Evolutionary conservation across 805 yeast species (phyloP).

Genomic region (Starmera amethionina): DNA sequence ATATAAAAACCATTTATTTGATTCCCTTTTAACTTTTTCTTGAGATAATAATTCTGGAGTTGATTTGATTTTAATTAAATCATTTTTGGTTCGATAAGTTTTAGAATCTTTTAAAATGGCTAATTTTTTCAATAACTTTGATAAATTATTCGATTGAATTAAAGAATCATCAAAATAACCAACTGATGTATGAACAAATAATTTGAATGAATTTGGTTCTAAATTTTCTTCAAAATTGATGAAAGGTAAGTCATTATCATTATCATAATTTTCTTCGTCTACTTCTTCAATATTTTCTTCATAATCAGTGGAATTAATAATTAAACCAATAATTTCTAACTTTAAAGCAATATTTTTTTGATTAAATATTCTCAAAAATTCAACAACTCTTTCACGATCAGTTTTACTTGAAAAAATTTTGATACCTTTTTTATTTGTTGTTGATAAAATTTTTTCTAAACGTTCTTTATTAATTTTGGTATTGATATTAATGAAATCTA

Average conservation of each 20-base stretch:
- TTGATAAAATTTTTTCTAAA: no score
- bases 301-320: background rate
- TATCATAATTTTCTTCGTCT: no score
- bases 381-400: no score
- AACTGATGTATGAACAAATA: background rate
- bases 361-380: no score
- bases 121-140: background rate
- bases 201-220: background rate
- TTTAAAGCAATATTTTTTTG: constrained; percentile 1
- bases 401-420: no score
- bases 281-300: no score
- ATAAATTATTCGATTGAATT: background rate
- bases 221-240: background rate
- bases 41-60: background rate
- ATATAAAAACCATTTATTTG: constrained; percentile 38
- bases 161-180: background rate
- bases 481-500: no score
- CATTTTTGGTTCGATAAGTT: background rate
- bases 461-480: no score
- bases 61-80: background rate
- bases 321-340: background rate
- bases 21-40: constrained; percentile 32
- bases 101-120: background rate
- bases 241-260: background rate
- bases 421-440: no score